Evolutionary conservation across 192 early-diverging fungal genomes (phyloP), one percentile per base, ranked within the genome.

Genomic region (Ambispora gerdemannii): DNA sequence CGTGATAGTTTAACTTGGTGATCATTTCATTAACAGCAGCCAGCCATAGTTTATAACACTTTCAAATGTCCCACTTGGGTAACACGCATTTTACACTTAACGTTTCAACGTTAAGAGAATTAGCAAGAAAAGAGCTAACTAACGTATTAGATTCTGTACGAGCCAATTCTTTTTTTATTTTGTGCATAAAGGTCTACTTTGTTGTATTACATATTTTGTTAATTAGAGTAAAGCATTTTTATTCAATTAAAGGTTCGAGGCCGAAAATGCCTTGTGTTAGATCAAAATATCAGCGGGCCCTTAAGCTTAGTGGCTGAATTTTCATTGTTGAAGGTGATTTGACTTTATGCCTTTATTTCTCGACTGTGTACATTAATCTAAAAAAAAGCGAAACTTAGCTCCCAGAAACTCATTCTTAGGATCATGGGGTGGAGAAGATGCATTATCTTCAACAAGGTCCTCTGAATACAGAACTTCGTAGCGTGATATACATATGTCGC

Each of bases 401-500:
- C 7, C 25, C 25, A 19, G 27, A 65, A 15, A 24, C 7, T 27
- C 13, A 49, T 50, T 56, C 32, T 65, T 72, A 92, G 88, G 95
- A 98, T 69, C 95, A 98, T 82, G 95, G 95, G 22, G 93, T 96
- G 13, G 93, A 96, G 63, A 96, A 93, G 81, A 90, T 98, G 60
- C 95, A 91, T 75, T 87, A 95, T 70, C 81, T 98, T 22, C 79
- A 90, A 20, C 65, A 83, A n/a, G 81, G 75, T 17, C 79, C 75
- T 33, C 66, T 90, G 65, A 87, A 91, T 6, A 91, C 88, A 0
- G 93, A 93, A 32, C 78, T 84, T 71, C 83, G 82, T 56, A 86
- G 82, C 64, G 64, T 98, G 25, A 85, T 96, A n/a, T 98, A 95
- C 74, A 83, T 98, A 34, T 85, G 88, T 56, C 77, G 92, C 43